A percentile compares a stretch with the other conserved stretches of the same genome.
phyloP scores from a whole-genome alignment of 2,329 filamentous ascomycete genomes.

The Curvularia sp. region DNA sequence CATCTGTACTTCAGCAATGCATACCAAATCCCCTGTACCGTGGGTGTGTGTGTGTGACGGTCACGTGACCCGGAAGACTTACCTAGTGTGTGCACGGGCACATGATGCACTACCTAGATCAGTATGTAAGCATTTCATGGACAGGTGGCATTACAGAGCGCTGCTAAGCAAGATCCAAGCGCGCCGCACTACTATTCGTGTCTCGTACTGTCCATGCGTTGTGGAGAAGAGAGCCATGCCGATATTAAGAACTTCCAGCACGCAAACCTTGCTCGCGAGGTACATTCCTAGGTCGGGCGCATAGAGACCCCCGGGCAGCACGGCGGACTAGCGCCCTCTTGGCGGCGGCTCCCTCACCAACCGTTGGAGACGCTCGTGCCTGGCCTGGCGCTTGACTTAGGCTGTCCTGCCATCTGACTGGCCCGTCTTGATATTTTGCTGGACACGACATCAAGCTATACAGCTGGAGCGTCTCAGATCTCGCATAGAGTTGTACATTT shows the following conservation, averaged over 20 bases:
- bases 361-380: conserved; percentile 31
- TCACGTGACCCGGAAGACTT: background rate
- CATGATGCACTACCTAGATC: background rate
- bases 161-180: background rate
- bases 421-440: conserved; percentile 33
- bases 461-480: conserved; percentile 48
- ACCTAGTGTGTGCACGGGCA: background rate
- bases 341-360: conserved; percentile 21
- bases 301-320: conserved; percentile 12
- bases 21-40: background rate
- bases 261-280: conserved; percentile 4
- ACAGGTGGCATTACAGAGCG: background rate
- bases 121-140: background rate
- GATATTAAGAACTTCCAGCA: conserved; percentile 1
- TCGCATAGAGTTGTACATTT: conserved; percentile 45
- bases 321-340: conserved; percentile 18
- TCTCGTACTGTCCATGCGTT: background rate
- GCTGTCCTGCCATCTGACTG: conserved; percentile 37
- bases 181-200: background rate
- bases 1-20: background rate
- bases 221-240: background rate
- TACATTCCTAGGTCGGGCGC: conserved; percentile 15
- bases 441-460: conserved; percentile 40
- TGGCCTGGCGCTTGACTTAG: conserved; percentile 35
- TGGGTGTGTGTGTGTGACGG: too few relatives aligned